phyloP scores from a whole-genome alignment of 306 rosid genomes.

The Cucurbita argyrosperma region DNA sequence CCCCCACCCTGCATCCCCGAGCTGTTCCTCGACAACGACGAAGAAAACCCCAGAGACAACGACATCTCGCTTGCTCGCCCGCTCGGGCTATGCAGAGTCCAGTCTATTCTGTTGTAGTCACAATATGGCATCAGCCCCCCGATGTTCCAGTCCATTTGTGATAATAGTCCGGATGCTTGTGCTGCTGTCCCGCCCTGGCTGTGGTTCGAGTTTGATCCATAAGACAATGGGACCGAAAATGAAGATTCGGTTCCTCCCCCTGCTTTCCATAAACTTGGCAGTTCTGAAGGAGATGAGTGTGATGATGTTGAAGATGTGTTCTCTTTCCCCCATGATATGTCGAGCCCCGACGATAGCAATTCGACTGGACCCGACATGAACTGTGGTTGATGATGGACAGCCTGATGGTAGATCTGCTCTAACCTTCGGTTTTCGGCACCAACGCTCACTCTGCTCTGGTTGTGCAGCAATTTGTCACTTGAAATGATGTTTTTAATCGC shows the following conservation, averaged over 20 bases:
- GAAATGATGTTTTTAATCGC: conserved; percentile 50
- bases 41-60: conserved; percentile 35
- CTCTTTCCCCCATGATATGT: conserved; percentile 52
- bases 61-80: conserved; percentile 18
- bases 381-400: conserved; percentile 32
- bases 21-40: conserved; percentile 33
- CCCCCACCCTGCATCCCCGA: conserved; percentile 28
- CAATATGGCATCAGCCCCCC: conserved; percentile 54
- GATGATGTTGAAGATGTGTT: conserved; percentile 19
- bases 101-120: conserved; percentile 74
- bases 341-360: conserved; percentile 36
- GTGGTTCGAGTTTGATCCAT: conserved; percentile 71
- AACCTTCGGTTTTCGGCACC: conserved; percentile 47
- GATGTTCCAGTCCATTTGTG: conserved; percentile 83
- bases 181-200: conserved; percentile 40
- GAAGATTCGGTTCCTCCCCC: conserved; percentile 39
- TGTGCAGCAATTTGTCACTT: conserved; percentile 40
- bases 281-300: conserved; percentile 25
- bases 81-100: conserved; percentile 70
- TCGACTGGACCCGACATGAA: conserved; percentile 31
- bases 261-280: conserved; percentile 36
- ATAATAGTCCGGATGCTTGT: conserved; percentile 62
- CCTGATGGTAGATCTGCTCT: conserved; percentile 71
- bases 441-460: conserved; percentile 32
- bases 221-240: conserved; percentile 72